Evolutionary conservation across 164 flowering plant species (phyloP), one percentile per base, ranked within the genome.

Genomic region (Echeveria elegans): DNA sequence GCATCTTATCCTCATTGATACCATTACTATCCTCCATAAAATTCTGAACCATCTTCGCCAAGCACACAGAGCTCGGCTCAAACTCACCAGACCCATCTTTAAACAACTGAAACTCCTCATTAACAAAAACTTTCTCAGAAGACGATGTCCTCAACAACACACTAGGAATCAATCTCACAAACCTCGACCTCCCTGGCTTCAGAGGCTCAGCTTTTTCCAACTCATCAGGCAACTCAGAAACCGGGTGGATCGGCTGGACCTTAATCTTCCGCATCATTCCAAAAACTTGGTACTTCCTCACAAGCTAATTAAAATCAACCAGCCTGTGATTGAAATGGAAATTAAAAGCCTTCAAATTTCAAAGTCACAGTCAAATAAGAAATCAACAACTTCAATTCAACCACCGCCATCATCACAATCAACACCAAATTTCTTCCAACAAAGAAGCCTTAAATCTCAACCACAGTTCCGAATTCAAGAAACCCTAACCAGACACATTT

Each of bases 31-130:
- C 95, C 66, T 89, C 92, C 14, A 89, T 86, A 77, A 83, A 92
- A 63, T 71, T 88, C 80, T 88, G 91, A 8, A 92, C 98, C 93
- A 90, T 82, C 63, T 87, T 92, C 8, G 82, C 93, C 77, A 92
- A 74, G 40, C 92, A 85, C 16, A 90, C 84, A 1, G 98, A 90
- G 80, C 88, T 92, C 64, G 98, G 98, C 82, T 92, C 96, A 31
- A 85, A 82, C 45, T 87, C 88, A 8, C 59, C 53, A 9, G 47
- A 74, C n/a, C 73, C 80, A 61, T 74, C 85, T 70, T 73, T 72
- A 65, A 11, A 34, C 52, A 47, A 19, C 60, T 56, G 60, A 56
- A 26, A 0, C 14, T 56, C 60, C 16, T 56, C 60, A 28, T 56
- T 56, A 14, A 31, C 31, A 18, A 30, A 24, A 1, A 56, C 60